Conservation (phyloP, 768 basidiomycete genomes). For the Rossbeevera mucosa region DNA sequence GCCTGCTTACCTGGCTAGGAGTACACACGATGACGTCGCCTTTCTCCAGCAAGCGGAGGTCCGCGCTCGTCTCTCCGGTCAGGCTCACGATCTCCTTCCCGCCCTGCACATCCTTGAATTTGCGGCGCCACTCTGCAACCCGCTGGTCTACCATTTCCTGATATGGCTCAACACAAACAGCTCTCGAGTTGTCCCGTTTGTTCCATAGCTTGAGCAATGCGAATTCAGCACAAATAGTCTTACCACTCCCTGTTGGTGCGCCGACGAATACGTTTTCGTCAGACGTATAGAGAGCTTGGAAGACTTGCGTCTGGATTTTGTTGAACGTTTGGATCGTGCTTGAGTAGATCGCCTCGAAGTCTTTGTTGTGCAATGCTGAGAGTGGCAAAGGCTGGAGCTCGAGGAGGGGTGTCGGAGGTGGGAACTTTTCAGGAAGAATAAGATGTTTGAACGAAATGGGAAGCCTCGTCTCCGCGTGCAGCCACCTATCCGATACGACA, state of each 20-base stretch:
- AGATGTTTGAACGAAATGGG: conserved; percentile 98
- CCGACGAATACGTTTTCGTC: conserved; percentile 97
- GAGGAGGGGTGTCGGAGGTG: conserved; percentile 84
- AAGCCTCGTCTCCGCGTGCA: conserved; percentile 90
- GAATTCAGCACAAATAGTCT: conserved; percentile 97
- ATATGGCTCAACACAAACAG: conserved; percentile 94
- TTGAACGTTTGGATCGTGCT: conserved; percentile 83
- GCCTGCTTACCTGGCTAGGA: conserved; percentile 66
- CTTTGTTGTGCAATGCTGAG: conserved; percentile 88
- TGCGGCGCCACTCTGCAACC: conserved; percentile 82
- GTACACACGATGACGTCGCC: conserved; percentile 94
- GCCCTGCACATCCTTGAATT: conserved; percentile 78
- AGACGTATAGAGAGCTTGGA: conserved; percentile 94
- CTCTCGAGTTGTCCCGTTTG: conserved; percentile 71
- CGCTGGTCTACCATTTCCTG: conserved; percentile 96
- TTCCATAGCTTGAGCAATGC: conserved; percentile 95
- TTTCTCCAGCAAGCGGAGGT: conserved; percentile 84
- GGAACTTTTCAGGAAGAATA: conserved; percentile 96
- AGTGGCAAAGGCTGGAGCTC: conserved; percentile 89
- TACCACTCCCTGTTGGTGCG: conserved; percentile 94
- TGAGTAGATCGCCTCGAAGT: conserved; percentile 84
- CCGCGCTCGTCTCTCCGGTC: conserved; percentile 92
- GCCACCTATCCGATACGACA: conserved; percentile 90
- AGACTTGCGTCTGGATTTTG: conserved; percentile 99
- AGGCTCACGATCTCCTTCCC: conserved; percentile 92